These are phyloP conservation scores for Chaetomium sp. DNA, from an alignment of 2,329 filamentous ascomycete genomes.

Conservation along the genomic window DNA sequence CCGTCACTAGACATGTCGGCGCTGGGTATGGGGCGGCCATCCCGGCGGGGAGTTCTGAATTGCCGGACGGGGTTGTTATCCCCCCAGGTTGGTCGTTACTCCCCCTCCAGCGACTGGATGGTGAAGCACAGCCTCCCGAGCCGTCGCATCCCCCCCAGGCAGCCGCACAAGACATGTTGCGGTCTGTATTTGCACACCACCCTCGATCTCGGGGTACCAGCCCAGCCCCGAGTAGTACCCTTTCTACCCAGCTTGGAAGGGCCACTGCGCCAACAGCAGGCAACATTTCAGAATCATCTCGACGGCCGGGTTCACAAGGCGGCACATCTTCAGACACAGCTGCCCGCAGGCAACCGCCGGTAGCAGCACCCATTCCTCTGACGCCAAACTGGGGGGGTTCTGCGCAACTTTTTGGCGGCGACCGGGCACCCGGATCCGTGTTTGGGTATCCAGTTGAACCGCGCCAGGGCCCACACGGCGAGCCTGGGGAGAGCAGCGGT, in stretches of 20 bases:
- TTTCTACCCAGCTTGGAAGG: conserved; percentile 16
- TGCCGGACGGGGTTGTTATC: conserved; percentile 65
- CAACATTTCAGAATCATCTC: conserved; percentile 8
- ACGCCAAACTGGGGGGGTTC: conserved; percentile 55
- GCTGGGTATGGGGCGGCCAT: conserved; percentile 53
- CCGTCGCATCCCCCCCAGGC: conserved; percentile 17
- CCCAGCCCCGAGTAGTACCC: conserved; percentile 11
- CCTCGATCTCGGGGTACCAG: conserved; percentile 20
- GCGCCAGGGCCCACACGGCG: conserved; percentile 21
- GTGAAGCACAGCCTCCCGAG: conserved; percentile 28
- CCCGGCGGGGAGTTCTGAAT: conserved; percentile 60
- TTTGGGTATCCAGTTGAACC: conserved; percentile 31
- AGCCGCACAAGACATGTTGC: conserved; percentile 25
- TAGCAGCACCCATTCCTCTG: conserved; percentile 53
- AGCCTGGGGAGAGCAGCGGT: conserved; percentile 18
- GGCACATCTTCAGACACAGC: conserved; percentile 1
- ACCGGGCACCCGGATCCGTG: conserved; percentile 31
- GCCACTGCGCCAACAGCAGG: not conserved
- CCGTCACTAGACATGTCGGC: conserved; percentile 53
- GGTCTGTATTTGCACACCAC: conserved; percentile 17
- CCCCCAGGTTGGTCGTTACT: conserved; percentile 67
- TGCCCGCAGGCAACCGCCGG: conserved; percentile 34
- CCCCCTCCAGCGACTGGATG: conserved; percentile 59
- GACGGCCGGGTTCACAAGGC: conserved; percentile 5
- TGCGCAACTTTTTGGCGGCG: conserved; percentile 49